Base-by-base conservation (phyloP, 2,329 filamentous ascomycete genomes). In the Alternaria dauci region DNA sequence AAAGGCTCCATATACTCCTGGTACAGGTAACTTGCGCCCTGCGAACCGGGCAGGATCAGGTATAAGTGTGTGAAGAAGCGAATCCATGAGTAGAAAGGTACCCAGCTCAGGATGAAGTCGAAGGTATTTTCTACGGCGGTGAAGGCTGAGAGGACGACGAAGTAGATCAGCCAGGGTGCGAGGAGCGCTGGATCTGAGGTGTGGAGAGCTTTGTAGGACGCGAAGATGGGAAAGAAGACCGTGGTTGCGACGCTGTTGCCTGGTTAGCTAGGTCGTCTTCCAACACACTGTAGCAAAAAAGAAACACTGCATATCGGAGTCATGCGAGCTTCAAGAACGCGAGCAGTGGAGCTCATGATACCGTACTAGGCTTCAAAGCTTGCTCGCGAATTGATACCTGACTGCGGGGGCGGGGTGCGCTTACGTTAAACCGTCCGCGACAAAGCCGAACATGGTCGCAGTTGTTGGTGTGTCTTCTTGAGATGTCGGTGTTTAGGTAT, bases 121-220 rank as follows among this genome's bases (percentile, higher is more conserved):
- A 91, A 89, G 87, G 93, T 96, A 47, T 91, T 94, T 82, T 98
- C 95, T 79, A 89, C 87, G 63, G 95, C 87, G 58, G 94, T 85
- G 71, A 89, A 88, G 77, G 92, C 90, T 62, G 92, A 91, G 67
- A 97, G 87, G 25, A 97, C 93, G 62, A 97, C 93, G 91, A 94
- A 99, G 86, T 98, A 99, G 91, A 98, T 98, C 68, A 98, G 87
- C 95, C 95, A 99, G 89, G 94, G 94, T 66, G 92, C 92, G 61
- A 97, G 86, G 76, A 96, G 89, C 38, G 92, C 90, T 2, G 94
- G 93, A 79, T 97, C 92, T 53, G 91, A 91, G 16, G 93, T 94
- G 81, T 95, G 94, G 75, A 99, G 90, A 50, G 95, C 94, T 84
- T 98, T 98, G 86, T 97, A 98, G 66, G 94, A 97, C 69, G 94